phyloP scores from a whole-genome alignment of 441 rosid species.

The Pelargonium australe region DNA sequence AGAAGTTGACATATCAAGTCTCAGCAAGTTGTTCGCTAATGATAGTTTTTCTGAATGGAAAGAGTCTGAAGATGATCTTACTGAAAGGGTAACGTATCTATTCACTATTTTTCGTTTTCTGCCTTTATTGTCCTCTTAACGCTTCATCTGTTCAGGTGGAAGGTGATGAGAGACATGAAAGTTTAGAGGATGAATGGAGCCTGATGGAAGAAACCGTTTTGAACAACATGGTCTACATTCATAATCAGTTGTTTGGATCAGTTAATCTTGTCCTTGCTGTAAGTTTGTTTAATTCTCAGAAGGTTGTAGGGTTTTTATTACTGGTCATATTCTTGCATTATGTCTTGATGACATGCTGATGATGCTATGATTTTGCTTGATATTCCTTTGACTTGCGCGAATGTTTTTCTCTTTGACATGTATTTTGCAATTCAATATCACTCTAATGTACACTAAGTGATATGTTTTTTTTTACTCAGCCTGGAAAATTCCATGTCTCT shows the following conservation, averaged over 20 bases:
- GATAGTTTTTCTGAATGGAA: slow-evolving; percentile 76
- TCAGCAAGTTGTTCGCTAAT: slow-evolving; percentile 44
- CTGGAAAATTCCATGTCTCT: slow-evolving; percentile 43
- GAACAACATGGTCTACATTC: slow-evolving; percentile 48
- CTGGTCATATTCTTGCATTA: not conserved
- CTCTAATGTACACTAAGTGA: not conserved
- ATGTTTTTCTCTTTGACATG: not conserved
- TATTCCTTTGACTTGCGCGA: not conserved
- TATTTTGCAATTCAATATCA: not conserved
- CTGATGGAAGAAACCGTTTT: slow-evolving; percentile 49
- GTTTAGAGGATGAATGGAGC: slow-evolving; percentile 69
- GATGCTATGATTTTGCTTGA: slow-evolving; percentile 6
- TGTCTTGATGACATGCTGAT: not conserved
- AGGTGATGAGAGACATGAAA: slow-evolving; percentile 36
- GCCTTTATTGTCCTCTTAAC: slow-evolving; percentile 4
- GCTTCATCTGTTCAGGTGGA: slow-evolving; percentile 38
- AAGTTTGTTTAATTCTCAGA: slow-evolving; percentile 27
- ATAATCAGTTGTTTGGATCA: slow-evolving; percentile 81
- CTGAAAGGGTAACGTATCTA: slow-evolving; percentile 42
- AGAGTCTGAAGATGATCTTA: slow-evolving; percentile 56
- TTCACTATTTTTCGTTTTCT: slow-evolving; percentile 9
- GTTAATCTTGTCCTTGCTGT: slow-evolving; percentile 50
- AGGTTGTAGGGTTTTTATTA: not conserved
- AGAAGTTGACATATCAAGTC: slow-evolving; percentile 67
- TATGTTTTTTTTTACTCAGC: slow-evolving; percentile 38